These are phyloP conservation scores for Argentina anserina DNA, from an alignment of 306 rosid genomes.

Conservation along the genomic window DNA sequence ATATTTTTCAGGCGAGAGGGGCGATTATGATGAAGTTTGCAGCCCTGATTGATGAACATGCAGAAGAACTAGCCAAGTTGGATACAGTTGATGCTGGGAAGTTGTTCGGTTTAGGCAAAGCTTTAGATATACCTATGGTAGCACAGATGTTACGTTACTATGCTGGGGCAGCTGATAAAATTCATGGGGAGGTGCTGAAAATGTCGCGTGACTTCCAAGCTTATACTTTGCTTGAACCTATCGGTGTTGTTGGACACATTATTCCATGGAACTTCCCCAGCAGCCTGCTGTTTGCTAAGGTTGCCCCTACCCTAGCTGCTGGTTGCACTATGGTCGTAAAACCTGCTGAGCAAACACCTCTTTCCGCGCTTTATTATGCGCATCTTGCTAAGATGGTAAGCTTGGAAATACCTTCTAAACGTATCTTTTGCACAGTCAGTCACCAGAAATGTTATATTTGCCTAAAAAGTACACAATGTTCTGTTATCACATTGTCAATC, in stretches of 20 bases:
- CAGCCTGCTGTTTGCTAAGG: conserved; percentile 48
- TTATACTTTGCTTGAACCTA: conserved; percentile 69
- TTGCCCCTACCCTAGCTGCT: conserved; percentile 70
- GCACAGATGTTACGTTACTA: conserved; percentile 55
- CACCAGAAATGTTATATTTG: background rate
- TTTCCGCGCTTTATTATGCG: conserved; percentile 76
- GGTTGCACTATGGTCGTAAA: conserved; percentile 87
- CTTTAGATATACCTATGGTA: conserved; percentile 44
- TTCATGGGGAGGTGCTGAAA: conserved; percentile 73
- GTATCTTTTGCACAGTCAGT: background rate
- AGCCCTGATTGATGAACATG: conserved; percentile 51
- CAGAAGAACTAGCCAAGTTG: conserved; percentile 63
- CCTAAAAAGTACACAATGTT: background rate
- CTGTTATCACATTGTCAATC: background rate
- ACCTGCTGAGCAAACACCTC: conserved; percentile 93
- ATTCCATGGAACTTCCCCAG: conserved; percentile 87
- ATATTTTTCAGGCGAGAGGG: conserved; percentile 55
- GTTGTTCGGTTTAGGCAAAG: conserved; percentile 35
- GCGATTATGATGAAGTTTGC: conserved; percentile 61
- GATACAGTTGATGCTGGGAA: conserved; percentile 74
- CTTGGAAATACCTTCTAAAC: background rate
- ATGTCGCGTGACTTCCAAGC: conserved; percentile 45
- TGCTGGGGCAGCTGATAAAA: conserved; percentile 90
- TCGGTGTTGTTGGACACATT: conserved; percentile 86
- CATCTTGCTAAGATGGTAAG: conserved; percentile 67